Conservation (phyloP, 176 grass and related monocot genomes). For the Pontederia paniculata region DNA sequence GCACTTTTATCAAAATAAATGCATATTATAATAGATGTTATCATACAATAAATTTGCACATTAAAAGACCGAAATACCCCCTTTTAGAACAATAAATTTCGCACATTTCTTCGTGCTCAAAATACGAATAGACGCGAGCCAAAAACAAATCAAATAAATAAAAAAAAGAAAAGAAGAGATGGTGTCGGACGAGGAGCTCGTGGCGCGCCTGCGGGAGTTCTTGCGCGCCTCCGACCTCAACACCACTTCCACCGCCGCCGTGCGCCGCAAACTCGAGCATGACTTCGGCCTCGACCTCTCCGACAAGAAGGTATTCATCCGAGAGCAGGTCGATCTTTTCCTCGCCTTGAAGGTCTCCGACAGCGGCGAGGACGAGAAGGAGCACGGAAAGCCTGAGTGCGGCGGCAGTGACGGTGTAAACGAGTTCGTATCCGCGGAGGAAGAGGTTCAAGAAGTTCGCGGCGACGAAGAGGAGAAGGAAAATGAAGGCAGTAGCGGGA, state of each 20-base stretch:
- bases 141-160: too few species aligned
- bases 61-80: too few species aligned
- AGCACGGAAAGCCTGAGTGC: constrained; percentile 16
- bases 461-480: constrained; percentile 28
- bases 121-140: too few species aligned
- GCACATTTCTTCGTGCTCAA: too few species aligned
- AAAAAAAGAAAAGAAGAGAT: too few species aligned
- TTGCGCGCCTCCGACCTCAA: constrained; percentile 75
- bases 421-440: constrained; percentile 6
- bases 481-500: constrained; percentile 35
- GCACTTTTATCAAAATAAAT: too few species aligned
- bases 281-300: constrained; percentile 83
- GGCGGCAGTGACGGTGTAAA: neutral
- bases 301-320: constrained; percentile 83
- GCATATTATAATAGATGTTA: too few species aligned
- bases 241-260: constrained; percentile 62
- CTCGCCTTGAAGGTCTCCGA: constrained; percentile 34
- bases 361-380: constrained; percentile 19
- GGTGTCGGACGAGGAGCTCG: constrained; percentile 87
- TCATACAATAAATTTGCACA: too few species aligned
- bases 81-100: too few species aligned
- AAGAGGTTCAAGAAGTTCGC: constrained; percentile 21
- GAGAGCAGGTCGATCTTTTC: constrained; percentile 88
- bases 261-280: constrained; percentile 84
- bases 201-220: constrained; percentile 69